Conservation (phyloP, 2,329 filamentous ascomycete genomes). For the Ophioceras dolichostomum region DNA sequence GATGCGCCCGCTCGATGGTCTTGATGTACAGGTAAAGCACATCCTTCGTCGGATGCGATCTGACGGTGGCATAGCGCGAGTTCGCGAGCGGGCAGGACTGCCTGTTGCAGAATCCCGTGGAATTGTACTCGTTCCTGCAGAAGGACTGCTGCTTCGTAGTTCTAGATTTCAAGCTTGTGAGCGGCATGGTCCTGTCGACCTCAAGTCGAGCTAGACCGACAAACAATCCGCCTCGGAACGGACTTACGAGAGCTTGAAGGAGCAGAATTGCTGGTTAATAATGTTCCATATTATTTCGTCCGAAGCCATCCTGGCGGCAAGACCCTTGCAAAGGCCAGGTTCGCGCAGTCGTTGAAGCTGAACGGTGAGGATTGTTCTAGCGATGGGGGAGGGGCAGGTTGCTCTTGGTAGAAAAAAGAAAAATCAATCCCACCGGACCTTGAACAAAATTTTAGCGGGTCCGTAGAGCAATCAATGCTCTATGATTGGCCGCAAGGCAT, state of each 20-base stretch:
- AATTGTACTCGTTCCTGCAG: constrained; percentile 88
- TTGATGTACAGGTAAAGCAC: constrained; percentile 95
- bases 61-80: constrained; percentile 83
- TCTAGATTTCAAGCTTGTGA: no score
- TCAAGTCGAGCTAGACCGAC: constrained; percentile 2
- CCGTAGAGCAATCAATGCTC: background rate
- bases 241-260: constrained; percentile 80
- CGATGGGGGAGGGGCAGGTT: constrained; percentile 1
- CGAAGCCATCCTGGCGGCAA: constrained; percentile 55
- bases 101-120: constrained; percentile 32
- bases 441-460: constrained; percentile 1
- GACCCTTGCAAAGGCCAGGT: no score
- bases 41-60: constrained; percentile 47
- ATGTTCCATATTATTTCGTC: constrained; percentile 98
- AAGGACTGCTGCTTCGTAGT: constrained; percentile 76
- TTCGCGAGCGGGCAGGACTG: constrained; percentile 88
- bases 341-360: no score
- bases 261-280: constrained; percentile 90
- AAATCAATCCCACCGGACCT: background rate
- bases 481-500: no score
- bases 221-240: background rate
- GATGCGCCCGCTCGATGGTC: constrained; percentile 76
- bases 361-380: background rate
- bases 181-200: no score
- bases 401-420: background rate